A percentile compares a stretch with the other conserved stretches of the same genome.
Conservation (phyloP, 768 basidiomycete genomes). For the Calocera viscosa region DNA sequence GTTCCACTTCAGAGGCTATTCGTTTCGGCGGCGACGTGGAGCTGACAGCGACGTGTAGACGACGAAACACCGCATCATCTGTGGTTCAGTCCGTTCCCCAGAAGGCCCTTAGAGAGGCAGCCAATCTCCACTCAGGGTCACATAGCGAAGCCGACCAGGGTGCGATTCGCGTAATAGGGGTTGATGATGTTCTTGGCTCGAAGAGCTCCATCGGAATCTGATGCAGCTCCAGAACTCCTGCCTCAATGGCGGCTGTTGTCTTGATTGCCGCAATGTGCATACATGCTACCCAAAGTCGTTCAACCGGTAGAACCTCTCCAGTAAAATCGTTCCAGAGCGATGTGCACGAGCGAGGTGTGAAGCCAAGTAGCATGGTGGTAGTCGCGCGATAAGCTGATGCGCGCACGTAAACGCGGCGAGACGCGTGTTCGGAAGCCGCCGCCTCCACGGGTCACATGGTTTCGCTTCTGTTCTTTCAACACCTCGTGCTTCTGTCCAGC, state of each 20-base stretch:
- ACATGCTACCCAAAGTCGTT: neutral
- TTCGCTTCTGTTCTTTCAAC: neutral
- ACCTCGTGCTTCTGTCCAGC: neutral
- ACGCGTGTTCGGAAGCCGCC: neutral
- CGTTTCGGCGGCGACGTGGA: neutral
- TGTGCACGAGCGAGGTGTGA: neutral
- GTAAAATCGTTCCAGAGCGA: neutral
- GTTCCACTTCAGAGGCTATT: neutral
- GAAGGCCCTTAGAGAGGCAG: neutral
- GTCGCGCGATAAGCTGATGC: neutral
- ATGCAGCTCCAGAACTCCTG: neutral
- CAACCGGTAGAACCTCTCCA: neutral
- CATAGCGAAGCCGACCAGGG: neutral
- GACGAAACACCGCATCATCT: neutral
- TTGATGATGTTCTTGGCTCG: neutral
- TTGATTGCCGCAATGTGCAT: neutral
- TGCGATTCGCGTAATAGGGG: neutral
- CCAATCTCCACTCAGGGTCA: neutral
- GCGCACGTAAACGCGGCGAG: neutral
- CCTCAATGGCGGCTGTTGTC: no score
- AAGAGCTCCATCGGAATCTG: neutral
- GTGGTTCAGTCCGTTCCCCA: neutral
- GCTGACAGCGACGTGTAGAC: neutral
- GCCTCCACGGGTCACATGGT: neutral
- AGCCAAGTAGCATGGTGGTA: constrained; percentile 4